These are phyloP conservation scores for Litchi chinensis DNA, from an alignment of 345 rosid species.

Conservation along the genomic window DNA sequence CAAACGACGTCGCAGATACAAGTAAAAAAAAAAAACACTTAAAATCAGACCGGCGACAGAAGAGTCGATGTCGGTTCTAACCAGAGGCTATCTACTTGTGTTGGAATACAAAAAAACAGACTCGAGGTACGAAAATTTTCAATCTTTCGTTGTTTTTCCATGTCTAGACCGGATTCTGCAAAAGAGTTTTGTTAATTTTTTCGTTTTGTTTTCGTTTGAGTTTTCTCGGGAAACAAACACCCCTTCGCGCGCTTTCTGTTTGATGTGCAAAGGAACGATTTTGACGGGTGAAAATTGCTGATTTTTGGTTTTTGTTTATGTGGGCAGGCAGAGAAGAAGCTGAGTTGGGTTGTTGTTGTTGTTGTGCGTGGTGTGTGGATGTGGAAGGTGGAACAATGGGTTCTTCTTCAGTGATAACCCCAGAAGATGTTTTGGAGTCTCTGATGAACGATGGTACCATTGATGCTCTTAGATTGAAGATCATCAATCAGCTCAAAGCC, in stretches of 20 bases:
- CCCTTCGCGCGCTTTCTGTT: not conserved
- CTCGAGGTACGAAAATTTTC: not conserved
- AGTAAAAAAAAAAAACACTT: no score
- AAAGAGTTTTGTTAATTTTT: not conserved
- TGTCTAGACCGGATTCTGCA: not conserved
- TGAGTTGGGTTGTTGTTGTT: not conserved
- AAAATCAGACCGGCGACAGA: not conserved
- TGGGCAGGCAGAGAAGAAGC: not conserved
- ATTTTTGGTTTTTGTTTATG: constrained; percentile 14
- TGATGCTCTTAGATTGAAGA: constrained; percentile 77
- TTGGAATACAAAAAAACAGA: not conserved
- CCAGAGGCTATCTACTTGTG: not conserved
- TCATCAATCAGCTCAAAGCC: constrained; percentile 91
- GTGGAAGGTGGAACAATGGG: constrained; percentile 33
- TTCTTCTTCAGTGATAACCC: constrained; percentile 71
- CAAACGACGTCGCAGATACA: not conserved
- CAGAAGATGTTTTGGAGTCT: constrained; percentile 83
- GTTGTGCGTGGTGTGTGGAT: not conserved
- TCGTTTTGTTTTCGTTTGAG: not conserved
- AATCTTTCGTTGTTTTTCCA: not conserved
- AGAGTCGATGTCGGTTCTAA: not conserved
- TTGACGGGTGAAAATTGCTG: not conserved
- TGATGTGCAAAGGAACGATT: not conserved
- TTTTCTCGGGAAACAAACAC: not conserved
- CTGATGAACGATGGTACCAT: constrained; percentile 91